Conservation (phyloP, 1,284 basidiomycete genomes). For the Austroboletus niveus region DNA sequence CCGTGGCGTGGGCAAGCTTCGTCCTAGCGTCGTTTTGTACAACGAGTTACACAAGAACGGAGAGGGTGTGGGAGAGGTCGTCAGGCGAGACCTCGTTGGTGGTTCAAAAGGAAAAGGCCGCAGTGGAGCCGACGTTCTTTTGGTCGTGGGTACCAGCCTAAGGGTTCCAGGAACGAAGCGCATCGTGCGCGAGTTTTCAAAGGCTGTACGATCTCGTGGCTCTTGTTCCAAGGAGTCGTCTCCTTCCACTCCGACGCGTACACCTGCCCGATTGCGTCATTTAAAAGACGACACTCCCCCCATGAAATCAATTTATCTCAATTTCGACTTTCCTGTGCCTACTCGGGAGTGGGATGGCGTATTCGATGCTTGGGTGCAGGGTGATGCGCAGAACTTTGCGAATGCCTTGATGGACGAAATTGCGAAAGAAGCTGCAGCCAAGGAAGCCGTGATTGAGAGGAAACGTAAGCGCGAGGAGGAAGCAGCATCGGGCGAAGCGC, state of each 20-base stretch:
- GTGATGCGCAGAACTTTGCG: constrained; percentile 84
- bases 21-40: constrained; percentile 89
- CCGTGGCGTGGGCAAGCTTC: constrained; percentile 77
- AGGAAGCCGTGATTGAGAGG: constrained; percentile 50
- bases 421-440: constrained; percentile 47
- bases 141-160: constrained; percentile 90
- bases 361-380: constrained; percentile 90
- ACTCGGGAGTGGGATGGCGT: constrained; percentile 87
- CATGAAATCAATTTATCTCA: constrained; percentile 79
- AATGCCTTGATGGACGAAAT: constrained; percentile 55
- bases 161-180: constrained; percentile 91
- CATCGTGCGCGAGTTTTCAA: constrained; percentile 89
- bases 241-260: constrained; percentile 20
- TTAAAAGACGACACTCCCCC: constrained; percentile 47
- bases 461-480: constrained; percentile 50
- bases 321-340: constrained; percentile 86
- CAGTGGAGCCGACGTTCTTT: constrained; percentile 76
- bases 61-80: constrained; percentile 80
- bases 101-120: constrained; percentile 60
- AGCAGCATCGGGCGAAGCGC: constrained; percentile 12
- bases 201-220: constrained; percentile 63
- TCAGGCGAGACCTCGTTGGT: constrained; percentile 74
- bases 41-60: constrained; percentile 88
- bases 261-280: constrained; percentile 35
- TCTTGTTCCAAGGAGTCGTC: constrained; percentile 22